Evolutionary conservation across 2,329 filamentous ascomycete genomes (phyloP), one percentile per base, ranked within the genome.

Genomic region (Fusarium aywerte): DNA sequence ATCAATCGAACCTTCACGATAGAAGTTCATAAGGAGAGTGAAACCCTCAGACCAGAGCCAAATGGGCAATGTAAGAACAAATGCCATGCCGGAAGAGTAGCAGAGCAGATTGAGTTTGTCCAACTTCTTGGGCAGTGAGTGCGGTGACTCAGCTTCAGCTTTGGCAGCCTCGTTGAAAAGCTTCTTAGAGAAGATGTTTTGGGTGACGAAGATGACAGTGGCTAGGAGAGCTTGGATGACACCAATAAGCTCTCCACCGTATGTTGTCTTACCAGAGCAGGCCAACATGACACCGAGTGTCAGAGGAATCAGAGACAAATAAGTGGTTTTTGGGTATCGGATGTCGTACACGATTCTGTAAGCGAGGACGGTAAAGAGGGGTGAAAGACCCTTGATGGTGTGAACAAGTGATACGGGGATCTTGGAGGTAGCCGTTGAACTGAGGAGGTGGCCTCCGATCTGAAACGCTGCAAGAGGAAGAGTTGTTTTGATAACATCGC

Each of bases 121-220:
- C 18, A 97, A 86, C 79, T 97, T 98, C 64, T 89, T 89, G 40
- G 88, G 86, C 55, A 86, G 85, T 13, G 84, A 80, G 1, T 85
- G 84, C 8, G 83, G 78, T 1, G 87, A 87, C 53, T 97, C 92
- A 9, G 89, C 88, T 79, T 97, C 95, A 3, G 92, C 92, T 59
- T 89, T 89, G 8, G 93, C 90, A 8, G 92, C 93, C 76, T 97
- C 94, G 77, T 97, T 99, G 83, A 99, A 99, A 11, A 99, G 88
- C 69, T 93, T 92, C 80, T 99, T 99, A 20, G 95, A 98, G 69
- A 97, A 97, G 58, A 99, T 99, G 76, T 99, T 99, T 76, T 99
- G 96, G 0, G 93, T 96, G 33, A 99, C 96, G 75, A 99, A 99
- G 68, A 98, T 91, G 56, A 98, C 83, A 9, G 96, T 93, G n/a